These are phyloP conservation scores for Vitis hybrid DNA, from an alignment of 177 flowering plant species.

Conservation along the genomic window DNA sequence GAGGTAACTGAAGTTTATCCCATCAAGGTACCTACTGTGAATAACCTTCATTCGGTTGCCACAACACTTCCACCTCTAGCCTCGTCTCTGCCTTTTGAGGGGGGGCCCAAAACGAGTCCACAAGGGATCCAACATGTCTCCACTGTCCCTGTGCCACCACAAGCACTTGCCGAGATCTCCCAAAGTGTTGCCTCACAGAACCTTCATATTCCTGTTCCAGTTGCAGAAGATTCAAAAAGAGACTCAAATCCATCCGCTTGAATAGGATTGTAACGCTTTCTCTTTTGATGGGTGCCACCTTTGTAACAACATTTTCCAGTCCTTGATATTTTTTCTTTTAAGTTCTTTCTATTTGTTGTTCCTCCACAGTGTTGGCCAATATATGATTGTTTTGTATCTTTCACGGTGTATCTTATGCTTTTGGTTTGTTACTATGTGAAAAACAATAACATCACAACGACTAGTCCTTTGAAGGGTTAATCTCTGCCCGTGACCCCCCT, in stretches of 20 bases:
- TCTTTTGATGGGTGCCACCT: not conserved
- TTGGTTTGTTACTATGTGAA: not conserved
- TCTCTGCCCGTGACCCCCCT: not conserved
- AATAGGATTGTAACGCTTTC: not conserved
- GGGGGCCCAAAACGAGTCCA: not conserved
- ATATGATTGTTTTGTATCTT: not conserved
- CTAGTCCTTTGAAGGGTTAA: not conserved
- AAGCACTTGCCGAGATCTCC: slow-evolving; percentile 11
- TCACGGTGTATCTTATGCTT: not conserved
- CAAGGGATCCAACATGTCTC: slow-evolving; percentile 12
- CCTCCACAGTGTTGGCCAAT: not conserved
- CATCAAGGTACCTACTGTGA: slow-evolving; percentile 21
- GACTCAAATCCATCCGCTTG: slow-evolving; percentile 5
- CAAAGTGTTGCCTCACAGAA: slow-evolving; percentile 4
- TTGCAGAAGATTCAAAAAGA: slow-evolving; percentile 9
- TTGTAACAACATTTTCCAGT: not conserved
- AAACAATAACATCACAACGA: not conserved
- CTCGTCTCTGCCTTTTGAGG: slow-evolving; percentile 16
- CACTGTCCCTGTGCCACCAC: slow-evolving; percentile 11
- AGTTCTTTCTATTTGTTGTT: not conserved
- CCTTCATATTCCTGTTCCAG: not conserved
- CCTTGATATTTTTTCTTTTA: not conserved
- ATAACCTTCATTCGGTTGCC: slow-evolving; percentile 21
- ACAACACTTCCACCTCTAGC: slow-evolving; percentile 14
- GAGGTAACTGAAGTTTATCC: slow-evolving; percentile 81